Evolutionary conservation across 352 stramenopile genomes (phyloP).

Genomic region (Phytophthora pistaciae): DNA sequence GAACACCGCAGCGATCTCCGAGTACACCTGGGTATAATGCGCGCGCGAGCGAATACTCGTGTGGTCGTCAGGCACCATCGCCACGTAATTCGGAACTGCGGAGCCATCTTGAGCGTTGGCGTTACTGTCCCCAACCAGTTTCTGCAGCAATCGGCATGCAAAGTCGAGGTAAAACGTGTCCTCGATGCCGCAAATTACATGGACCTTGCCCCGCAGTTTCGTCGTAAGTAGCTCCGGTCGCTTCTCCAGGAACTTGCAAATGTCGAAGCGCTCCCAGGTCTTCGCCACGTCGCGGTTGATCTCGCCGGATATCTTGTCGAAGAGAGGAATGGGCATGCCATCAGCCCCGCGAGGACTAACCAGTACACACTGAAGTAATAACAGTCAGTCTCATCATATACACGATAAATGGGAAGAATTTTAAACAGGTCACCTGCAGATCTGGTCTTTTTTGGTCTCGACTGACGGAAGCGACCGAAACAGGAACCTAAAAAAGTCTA

Average conservation of each 20-base stretch:
- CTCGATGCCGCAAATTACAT: conserved; percentile 77
- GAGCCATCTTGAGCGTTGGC: conserved; percentile 21
- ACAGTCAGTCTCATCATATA: conserved; percentile 3
- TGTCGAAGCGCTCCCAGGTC: conserved; percentile 74
- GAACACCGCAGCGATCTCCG: conserved; percentile 61
- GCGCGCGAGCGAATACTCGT: conserved; percentile 68
- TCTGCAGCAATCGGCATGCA: conserved; percentile 67
- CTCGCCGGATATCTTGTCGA: conserved; percentile 75
- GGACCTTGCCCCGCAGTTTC: conserved; percentile 65
- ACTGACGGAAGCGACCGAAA: no score
- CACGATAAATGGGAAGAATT: no score
- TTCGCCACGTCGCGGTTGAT: conserved; percentile 66
- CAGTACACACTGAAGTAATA: conserved; percentile 55
- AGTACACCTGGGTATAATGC: conserved; percentile 74
- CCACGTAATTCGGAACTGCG: conserved; percentile 68
- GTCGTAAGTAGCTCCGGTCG: conserved; percentile 47
- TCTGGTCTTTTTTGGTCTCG: no score
- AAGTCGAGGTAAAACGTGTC: conserved; percentile 84
- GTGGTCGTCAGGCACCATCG: conserved; percentile 77
- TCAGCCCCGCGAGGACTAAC: conserved; percentile 65
- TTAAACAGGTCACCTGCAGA: no score
- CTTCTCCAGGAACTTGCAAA: conserved; percentile 62
- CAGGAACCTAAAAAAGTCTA: no score
- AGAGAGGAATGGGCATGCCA: conserved; percentile 68
- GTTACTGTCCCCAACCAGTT: conserved; percentile 49